phyloP scores from a whole-genome alignment of 768 basidiomycete genomes.

The Phanerochaete carnosa region DNA sequence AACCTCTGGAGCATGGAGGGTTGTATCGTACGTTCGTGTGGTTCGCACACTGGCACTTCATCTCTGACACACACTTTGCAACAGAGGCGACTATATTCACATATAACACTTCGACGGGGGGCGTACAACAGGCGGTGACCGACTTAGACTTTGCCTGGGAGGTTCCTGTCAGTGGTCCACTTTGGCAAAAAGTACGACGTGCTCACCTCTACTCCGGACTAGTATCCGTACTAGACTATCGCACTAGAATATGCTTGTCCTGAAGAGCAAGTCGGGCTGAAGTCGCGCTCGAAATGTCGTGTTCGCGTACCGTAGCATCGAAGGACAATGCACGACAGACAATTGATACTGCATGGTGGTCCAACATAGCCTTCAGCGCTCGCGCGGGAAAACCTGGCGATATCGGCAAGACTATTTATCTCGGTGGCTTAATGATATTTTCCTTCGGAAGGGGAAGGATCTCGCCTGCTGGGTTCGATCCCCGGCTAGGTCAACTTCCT shows the following conservation, averaged over 20 bases:
- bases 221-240: not conserved
- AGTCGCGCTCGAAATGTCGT: no score
- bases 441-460: no score
- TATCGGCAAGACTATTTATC: no score
- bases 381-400: no score
- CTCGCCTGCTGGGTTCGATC: constrained; percentile 91
- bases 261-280: no score
- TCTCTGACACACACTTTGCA: not conserved
- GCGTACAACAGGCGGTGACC: not conserved
- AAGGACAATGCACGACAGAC: no score
- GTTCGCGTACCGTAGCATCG: no score
- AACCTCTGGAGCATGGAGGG: not conserved
- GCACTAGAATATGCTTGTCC: no score
- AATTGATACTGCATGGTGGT: no score
- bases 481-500: constrained; percentile 64
- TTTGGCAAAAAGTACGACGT: not conserved
- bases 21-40: not conserved
- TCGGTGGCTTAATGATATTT: not conserved
- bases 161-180: not conserved
- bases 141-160: constrained; percentile 3
- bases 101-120: not conserved
- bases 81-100: not conserved
- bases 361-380: no score
- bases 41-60: no score
- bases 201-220: not conserved